Percentiles rank a stretch among this genome's conserved stretches.
These are phyloP conservation scores for Colletotrichum gloeosporioides DNA, from an alignment of 2,329 filamentous ascomycete genomes.

Conservation along the genomic window DNA sequence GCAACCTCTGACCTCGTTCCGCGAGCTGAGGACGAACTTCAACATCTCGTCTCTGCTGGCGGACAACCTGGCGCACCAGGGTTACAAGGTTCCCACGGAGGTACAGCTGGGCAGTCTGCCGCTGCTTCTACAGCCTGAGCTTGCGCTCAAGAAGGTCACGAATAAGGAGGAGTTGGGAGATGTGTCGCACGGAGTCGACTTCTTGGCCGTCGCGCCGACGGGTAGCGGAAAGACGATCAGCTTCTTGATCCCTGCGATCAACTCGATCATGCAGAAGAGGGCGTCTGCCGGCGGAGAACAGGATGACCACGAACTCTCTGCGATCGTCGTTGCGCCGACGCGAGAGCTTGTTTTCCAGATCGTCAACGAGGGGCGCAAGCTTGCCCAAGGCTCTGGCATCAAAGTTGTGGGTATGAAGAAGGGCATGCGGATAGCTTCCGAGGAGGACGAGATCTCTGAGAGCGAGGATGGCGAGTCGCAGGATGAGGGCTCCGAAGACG, in stretches of 20 bases:
- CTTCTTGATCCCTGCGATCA: slow-evolving; percentile 87
- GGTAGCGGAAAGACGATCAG: slow-evolving; percentile 96
- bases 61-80: slow-evolving; percentile 82
- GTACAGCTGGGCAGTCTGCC: slow-evolving; percentile 90
- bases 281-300: slow-evolving; percentile 44
- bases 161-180: slow-evolving; percentile 37
- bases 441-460: slow-evolving; percentile 35
- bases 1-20: slow-evolving; percentile 79
- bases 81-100: slow-evolving; percentile 88
- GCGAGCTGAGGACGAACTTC: slow-evolving; percentile 73
- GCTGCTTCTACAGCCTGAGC: slow-evolving; percentile 68
- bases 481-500: slow-evolving; percentile 39
- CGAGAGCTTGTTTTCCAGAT: slow-evolving; percentile 82
- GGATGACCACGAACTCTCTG: slow-evolving; percentile 59
- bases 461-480: slow-evolving; percentile 29
- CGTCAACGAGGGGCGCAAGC: slow-evolving; percentile 83
- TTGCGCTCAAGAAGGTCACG: slow-evolving; percentile 47
- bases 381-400: slow-evolving; percentile 77
- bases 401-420: slow-evolving; percentile 85
- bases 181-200: slow-evolving; percentile 60
- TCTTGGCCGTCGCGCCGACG: slow-evolving; percentile 89
- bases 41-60: slow-evolving; percentile 75
- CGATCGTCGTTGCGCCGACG: slow-evolving; percentile 78
- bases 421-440: slow-evolving; percentile 64
- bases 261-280: slow-evolving; percentile 69